Conservation (phyloP, 306 rosid species). For the Citrullus colocynthis region DNA sequence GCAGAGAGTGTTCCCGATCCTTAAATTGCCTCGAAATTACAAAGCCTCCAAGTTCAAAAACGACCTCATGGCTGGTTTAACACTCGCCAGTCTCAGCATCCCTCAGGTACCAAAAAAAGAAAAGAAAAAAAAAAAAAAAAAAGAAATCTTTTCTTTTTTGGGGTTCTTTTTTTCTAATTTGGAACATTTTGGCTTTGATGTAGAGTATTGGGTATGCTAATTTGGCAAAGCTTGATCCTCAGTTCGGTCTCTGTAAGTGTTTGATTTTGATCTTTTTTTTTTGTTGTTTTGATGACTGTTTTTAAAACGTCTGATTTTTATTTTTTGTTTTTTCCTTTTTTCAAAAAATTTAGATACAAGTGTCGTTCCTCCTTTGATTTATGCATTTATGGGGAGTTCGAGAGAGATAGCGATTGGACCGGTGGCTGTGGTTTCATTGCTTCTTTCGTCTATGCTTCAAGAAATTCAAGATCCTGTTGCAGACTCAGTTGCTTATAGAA, state of each 20-base stretch:
- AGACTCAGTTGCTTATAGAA: slow-evolving; percentile 52
- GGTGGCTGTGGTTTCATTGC: slow-evolving; percentile 82
- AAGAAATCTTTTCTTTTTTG: not conserved
- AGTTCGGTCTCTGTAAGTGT: slow-evolving; percentile 73
- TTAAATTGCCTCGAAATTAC: slow-evolving; percentile 50
- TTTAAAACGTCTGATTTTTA: not conserved
- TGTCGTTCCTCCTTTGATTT: slow-evolving; percentile 77
- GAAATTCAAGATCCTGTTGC: slow-evolving; percentile 56
- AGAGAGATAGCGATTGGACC: slow-evolving; percentile 93
- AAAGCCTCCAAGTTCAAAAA: slow-evolving; percentile 43
- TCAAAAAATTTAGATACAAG: slow-evolving; percentile 46
- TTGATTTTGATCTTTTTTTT: not conserved
- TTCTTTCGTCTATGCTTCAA: slow-evolving; percentile 44
- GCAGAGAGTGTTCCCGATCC: slow-evolving; percentile 46
- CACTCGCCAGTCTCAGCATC: slow-evolving; percentile 86
- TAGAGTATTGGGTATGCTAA: slow-evolving; percentile 94
- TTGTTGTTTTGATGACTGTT: not conserved
- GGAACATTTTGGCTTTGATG: not conserved
- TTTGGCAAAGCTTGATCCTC: slow-evolving; percentile 79
- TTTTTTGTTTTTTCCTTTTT: too few species aligned
- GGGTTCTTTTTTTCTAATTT: not conserved
- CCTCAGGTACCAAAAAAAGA: slow-evolving; percentile 41
- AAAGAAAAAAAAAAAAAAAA: not conserved
- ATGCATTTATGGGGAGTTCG: slow-evolving; percentile 89
- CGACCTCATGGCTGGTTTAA: slow-evolving; percentile 70